Percentiles rank a stretch among this genome's conserved stretches.
These are phyloP conservation scores for Amanita pseudoporphyria DNA, from an alignment of 768 basidiomycete species.

Conservation along the genomic window DNA sequence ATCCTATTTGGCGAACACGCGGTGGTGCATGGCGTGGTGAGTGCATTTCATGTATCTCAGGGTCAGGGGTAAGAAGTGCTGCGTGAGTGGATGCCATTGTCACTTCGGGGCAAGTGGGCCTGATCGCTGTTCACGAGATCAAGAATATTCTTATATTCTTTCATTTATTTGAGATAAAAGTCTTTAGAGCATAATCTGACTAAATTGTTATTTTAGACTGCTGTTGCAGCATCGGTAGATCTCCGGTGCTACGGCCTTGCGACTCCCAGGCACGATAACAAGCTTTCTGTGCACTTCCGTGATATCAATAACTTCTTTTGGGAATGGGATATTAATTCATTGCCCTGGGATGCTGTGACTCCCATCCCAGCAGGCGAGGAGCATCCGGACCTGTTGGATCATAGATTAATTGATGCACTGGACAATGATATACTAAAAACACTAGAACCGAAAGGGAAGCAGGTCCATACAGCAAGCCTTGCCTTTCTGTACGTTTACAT, in stretches of 20 bases:
- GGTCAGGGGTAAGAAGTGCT: slow-evolving; percentile 10
- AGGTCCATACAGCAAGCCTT: slow-evolving; percentile 35
- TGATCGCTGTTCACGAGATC: slow-evolving; percentile 6
- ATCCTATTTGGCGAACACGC: slow-evolving; percentile 99
- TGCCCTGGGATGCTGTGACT: slow-evolving; percentile 75
- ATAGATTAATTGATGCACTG: slow-evolving; percentile 64
- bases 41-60: slow-evolving; percentile 23
- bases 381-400: slow-evolving; percentile 62
- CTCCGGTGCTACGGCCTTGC: slow-evolving; percentile 89
- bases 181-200: slow-evolving; percentile 7
- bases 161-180: slow-evolving; percentile 6
- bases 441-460: slow-evolving; percentile 25
- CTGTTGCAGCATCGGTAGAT: slow-evolving; percentile 90
- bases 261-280: slow-evolving; percentile 64
- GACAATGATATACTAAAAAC: slow-evolving; percentile 31
- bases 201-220: slow-evolving; percentile 48
- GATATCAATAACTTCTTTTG: slow-evolving; percentile 71
- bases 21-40: slow-evolving; percentile 92
- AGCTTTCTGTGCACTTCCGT: slow-evolving; percentile 64
- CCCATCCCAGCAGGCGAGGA: slow-evolving; percentile 38
- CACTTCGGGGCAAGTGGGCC: background rate
- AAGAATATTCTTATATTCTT: slow-evolving; percentile 6
- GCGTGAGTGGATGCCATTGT: background rate
- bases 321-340: slow-evolving; percentile 69
- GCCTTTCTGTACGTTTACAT: slow-evolving; percentile 95